Conservation (phyloP, 768 basidiomycete species). For the Chlorophyllum brunneum region DNA sequence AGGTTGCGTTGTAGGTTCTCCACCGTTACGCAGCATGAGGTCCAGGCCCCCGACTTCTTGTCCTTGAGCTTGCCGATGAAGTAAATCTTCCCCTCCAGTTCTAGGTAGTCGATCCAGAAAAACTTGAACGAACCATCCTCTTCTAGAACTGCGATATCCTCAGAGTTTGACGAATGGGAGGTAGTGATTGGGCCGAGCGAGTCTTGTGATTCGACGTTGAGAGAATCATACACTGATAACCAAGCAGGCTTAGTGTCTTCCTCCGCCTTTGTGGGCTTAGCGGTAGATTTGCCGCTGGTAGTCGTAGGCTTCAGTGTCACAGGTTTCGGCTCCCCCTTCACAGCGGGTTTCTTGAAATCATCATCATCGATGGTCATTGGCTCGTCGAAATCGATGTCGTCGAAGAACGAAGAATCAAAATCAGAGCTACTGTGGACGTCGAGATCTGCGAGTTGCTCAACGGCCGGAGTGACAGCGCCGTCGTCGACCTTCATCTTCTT, state of each 20-base stretch:
- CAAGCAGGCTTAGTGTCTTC: constrained; percentile 52
- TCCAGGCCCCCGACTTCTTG: constrained; percentile 60
- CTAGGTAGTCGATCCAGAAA: constrained; percentile 96
- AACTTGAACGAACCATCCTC: constrained; percentile 82
- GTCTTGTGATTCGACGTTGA: constrained; percentile 59
- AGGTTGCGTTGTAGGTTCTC: constrained; percentile 87
- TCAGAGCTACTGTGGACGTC: constrained; percentile 53
- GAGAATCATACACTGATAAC: constrained; percentile 73
- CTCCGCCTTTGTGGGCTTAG: constrained; percentile 43
- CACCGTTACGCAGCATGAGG: constrained; percentile 85
- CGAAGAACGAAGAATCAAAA: constrained; percentile 40
- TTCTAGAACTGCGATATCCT: constrained; percentile 62
- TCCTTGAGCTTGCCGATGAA: constrained; percentile 92
- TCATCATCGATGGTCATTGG: constrained; percentile 60
- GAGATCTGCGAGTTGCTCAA: constrained; percentile 53
- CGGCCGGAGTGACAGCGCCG: constrained; percentile 48
- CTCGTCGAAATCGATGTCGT: constrained; percentile 58
- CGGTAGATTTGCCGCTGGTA: constrained; percentile 13
- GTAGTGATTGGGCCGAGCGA: constrained; percentile 46
- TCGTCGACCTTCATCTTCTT: constrained; percentile 55
- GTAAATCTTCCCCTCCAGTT: constrained; percentile 79
- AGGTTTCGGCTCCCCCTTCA: constrained; percentile 22
- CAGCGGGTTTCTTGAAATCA: constrained; percentile 35
- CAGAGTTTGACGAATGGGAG: constrained; percentile 32
- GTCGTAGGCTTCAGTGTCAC: constrained; percentile 16